A percentile compares a stretch with the other conserved stretches of the same genome.
Evolutionary conservation across 805 yeast genomes (phyloP).

Genomic region (Diddensiella santjacobensis): DNA sequence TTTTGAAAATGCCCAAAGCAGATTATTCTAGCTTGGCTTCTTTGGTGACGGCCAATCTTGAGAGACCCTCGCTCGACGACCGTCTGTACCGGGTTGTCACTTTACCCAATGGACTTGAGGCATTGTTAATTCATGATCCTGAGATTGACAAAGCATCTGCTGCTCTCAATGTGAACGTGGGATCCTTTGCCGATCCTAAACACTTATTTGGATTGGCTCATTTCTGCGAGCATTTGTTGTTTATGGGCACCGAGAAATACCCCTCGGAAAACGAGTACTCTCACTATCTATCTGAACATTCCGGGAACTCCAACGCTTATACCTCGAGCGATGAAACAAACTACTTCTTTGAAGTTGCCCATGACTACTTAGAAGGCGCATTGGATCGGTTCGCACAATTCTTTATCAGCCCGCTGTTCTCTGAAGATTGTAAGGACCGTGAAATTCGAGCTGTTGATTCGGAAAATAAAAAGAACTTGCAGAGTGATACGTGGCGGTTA

Average conservation of each 20-base stretch:
- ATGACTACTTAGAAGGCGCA: conserved; percentile 77
- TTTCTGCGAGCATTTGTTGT: conserved; percentile 78
- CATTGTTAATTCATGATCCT: conserved; percentile 73
- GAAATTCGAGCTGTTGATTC: conserved; percentile 94
- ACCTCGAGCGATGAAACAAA: conserved; percentile 87
- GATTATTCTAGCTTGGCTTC: conserved; percentile 5
- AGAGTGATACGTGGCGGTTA: conserved; percentile 83
- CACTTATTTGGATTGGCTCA: conserved; percentile 81
- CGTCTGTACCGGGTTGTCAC: conserved; percentile 65
- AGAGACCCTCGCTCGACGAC: conserved; percentile 53
- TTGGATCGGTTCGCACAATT: conserved; percentile 91
- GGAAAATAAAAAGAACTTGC: conserved; percentile 91
- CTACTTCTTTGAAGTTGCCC: conserved; percentile 80
- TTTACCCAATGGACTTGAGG: conserved; percentile 66
- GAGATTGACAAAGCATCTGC: conserved; percentile 60
- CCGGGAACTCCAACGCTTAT: conserved; percentile 89
- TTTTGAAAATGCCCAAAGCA: neutral
- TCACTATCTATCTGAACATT: conserved; percentile 72
- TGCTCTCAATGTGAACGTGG: conserved; percentile 71
- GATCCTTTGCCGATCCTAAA: conserved; percentile 75
- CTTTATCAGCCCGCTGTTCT: conserved; percentile 79
- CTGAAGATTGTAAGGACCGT: conserved; percentile 72
- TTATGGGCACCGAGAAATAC: conserved; percentile 75
- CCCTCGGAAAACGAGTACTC: conserved; percentile 73
- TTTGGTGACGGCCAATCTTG: conserved; percentile 32